Conservation (phyloP, 2,329 filamentous ascomycete genomes). For the Microdochium paspali region DNA sequence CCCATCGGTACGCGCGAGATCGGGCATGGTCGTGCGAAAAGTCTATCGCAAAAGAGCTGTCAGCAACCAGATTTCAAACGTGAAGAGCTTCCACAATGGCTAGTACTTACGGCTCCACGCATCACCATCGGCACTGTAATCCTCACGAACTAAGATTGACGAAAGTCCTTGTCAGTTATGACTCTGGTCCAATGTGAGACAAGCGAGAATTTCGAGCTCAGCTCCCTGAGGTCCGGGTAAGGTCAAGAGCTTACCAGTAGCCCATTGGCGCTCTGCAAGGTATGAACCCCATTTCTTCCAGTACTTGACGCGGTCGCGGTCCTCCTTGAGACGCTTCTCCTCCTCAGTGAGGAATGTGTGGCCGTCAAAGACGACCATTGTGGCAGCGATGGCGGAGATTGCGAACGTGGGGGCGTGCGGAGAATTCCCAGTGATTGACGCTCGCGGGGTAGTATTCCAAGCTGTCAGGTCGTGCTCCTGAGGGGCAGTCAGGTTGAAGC, state of each 20-base stretch:
- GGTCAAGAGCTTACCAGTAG: conserved; percentile 56
- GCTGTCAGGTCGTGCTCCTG: background rate
- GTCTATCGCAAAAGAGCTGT: conserved; percentile 43
- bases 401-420: background rate
- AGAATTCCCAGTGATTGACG: background rate
- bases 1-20: conserved; percentile 86
- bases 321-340: conserved; percentile 81
- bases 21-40: conserved; percentile 90
- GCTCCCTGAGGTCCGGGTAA: background rate
- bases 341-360: conserved; percentile 83
- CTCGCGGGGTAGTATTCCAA: background rate
- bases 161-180: conserved; percentile 1
- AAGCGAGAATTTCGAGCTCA: background rate
- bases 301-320: conserved; percentile 75
- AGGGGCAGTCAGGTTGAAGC: background rate
- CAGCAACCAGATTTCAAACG: no score
- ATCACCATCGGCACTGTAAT: conserved; percentile 83
- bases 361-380: conserved; percentile 84
- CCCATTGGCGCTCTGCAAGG: conserved; percentile 90
- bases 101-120: conserved; percentile 83
- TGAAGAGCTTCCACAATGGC: conserved; percentile 2
- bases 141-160: conserved; percentile 66
- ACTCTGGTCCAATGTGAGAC: background rate
- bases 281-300: conserved; percentile 99
- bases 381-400: conserved; percentile 9